Evolutionary conservation across 495 filamentous ascomycete genomes (phyloP).

Genomic region (Amphirosellinia nigrospora): DNA sequence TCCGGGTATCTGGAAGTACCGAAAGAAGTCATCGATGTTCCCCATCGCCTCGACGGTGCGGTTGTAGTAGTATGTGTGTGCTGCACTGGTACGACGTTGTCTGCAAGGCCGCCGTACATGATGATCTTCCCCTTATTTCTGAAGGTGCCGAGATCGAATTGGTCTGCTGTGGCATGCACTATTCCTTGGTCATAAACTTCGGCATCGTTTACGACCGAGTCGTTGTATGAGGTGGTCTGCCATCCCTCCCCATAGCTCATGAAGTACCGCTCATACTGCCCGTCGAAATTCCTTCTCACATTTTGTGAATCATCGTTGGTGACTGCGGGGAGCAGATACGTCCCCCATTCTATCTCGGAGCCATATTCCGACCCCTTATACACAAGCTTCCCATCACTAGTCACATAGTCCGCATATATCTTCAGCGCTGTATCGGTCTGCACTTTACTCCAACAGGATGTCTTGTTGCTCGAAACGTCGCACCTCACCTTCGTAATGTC

Average conservation of each 20-base stretch:
- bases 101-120: slow-evolving; percentile 62
- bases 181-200: slow-evolving; percentile 38
- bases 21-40: slow-evolving; percentile 44
- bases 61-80: slow-evolving; percentile 54
- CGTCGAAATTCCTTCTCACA: slow-evolving; percentile 42
- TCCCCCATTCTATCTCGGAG: slow-evolving; percentile 43
- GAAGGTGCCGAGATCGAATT: slow-evolving; percentile 56
- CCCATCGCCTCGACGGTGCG: slow-evolving; percentile 38
- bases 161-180: slow-evolving; percentile 49
- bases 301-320: slow-evolving; percentile 33
- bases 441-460: slow-evolving; percentile 55
- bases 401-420: slow-evolving; percentile 60
- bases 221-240: slow-evolving; percentile 44
- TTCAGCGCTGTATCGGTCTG: slow-evolving; percentile 61
- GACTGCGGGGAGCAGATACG: slow-evolving; percentile 38
- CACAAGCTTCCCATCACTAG: slow-evolving; percentile 55
- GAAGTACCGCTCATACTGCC: slow-evolving; percentile 47
- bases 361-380: slow-evolving; percentile 57
- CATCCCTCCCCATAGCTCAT: slow-evolving; percentile 44
- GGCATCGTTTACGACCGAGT: slow-evolving; percentile 43
- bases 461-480: slow-evolving; percentile 47
- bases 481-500: slow-evolving; percentile 50
- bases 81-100: slow-evolving; percentile 55
- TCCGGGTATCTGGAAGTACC: slow-evolving; percentile 50
- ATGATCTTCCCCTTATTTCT: slow-evolving; percentile 48